Evolutionary conservation across 371 early-diverging fungal species (phyloP).

Genomic region (Apophysomyces ossiformis): DNA sequence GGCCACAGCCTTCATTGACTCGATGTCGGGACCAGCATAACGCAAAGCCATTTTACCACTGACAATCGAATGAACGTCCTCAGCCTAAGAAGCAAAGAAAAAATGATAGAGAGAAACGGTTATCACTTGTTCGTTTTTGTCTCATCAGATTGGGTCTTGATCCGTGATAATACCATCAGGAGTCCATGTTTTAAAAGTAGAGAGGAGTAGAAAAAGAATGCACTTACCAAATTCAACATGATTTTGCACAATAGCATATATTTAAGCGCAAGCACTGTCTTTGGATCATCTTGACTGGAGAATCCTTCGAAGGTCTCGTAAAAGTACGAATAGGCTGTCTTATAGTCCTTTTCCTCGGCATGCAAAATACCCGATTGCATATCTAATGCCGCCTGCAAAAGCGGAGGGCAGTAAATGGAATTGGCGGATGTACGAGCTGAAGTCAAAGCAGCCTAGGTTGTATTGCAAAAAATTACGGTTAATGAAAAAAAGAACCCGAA

Average conservation of each 20-base stretch:
- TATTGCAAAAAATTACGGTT: neutral
- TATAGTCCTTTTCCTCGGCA: slow-evolving; percentile 98
- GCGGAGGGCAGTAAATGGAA: slow-evolving; percentile 98
- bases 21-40: slow-evolving; percentile 81
- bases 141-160: neutral
- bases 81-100: slow-evolving; percentile 57
- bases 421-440: slow-evolving; percentile 97
- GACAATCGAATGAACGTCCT: slow-evolving; percentile 86
- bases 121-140: no score
- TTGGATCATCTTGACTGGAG: slow-evolving; percentile 83
- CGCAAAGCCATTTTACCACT: slow-evolving; percentile 82
- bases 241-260: slow-evolving; percentile 98
- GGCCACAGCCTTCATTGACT: slow-evolving; percentile 95
- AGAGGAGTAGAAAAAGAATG: neutral
- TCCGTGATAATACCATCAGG: neutral
- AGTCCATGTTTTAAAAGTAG: no score
- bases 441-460: slow-evolving; percentile 89
- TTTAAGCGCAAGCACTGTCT: slow-evolving; percentile 89
- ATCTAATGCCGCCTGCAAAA: slow-evolving; percentile 96
- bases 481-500: neutral
- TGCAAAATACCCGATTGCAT: slow-evolving; percentile 98
- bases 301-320: slow-evolving; percentile 97
- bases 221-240: slow-evolving; percentile 88
- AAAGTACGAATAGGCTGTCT: slow-evolving; percentile 98
- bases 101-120: neutral